A percentile compares a stretch with the other conserved stretches of the same genome.
Conservation (phyloP, 2,329 filamentous ascomycete genomes). For the Sporothrix mexicana region DNA sequence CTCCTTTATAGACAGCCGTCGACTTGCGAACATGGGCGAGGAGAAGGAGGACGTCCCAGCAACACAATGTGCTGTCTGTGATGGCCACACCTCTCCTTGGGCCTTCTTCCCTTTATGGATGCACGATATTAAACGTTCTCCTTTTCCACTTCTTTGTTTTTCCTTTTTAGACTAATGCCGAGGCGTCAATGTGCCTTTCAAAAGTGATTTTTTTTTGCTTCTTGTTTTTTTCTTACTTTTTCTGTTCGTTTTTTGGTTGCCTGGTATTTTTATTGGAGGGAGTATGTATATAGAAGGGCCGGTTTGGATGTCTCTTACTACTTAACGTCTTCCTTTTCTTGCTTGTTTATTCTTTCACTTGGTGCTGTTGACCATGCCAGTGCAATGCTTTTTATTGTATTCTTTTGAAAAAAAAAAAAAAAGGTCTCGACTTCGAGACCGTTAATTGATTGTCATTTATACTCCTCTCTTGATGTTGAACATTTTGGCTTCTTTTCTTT, state of each 20-base stretch:
- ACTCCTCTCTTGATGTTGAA: neutral
- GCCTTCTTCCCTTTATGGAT: conserved; percentile 1
- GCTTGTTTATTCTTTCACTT: neutral
- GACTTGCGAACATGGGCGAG: neutral
- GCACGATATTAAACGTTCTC: conserved; percentile 10
- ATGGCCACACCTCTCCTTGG: neutral
- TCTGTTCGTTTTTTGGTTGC: conserved; percentile 2
- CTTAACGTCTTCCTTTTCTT: conserved; percentile 3
- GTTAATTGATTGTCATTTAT: neutral
- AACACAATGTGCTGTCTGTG: too few species aligned
- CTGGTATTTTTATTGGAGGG: conserved; percentile 8
- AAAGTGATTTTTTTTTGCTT: conserved; percentile 6
- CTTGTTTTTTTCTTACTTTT: neutral
- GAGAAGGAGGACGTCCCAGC: neutral
- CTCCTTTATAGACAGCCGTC: conserved; percentile 19
- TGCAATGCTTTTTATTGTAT: neutral
- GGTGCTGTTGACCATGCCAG: neutral
- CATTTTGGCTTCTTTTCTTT: neutral
- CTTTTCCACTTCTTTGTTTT: conserved; percentile 2
- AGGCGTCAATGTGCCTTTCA: conserved; percentile 27
- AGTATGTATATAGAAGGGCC: conserved; percentile 28
- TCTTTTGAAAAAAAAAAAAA: neutral
- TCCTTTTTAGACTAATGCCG: conserved; percentile 21
- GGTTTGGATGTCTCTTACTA: neutral
- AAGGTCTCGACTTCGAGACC: neutral